phyloP scores from a whole-genome alignment of 768 basidiomycete species.

The Mycena sanguinolenta region DNA sequence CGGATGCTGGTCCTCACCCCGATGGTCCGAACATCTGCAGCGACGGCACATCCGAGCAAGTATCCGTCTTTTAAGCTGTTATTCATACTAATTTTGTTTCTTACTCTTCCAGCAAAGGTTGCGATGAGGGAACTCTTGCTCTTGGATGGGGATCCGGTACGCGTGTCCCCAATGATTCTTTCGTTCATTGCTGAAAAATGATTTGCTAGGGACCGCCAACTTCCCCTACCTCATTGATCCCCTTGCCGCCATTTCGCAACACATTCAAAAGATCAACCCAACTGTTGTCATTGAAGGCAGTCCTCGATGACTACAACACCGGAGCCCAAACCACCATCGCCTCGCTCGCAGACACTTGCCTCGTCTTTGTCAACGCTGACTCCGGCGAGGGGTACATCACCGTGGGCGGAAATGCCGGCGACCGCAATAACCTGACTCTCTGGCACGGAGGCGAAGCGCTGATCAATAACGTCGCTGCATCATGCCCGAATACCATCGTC shows the following conservation, averaged over 20 bases:
- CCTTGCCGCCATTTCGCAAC: conserved; percentile 36
- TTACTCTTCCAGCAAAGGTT: conserved; percentile 40
- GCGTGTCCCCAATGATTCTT: neutral
- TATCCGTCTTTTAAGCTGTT: conserved; percentile 37
- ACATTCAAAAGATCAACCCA: conserved; percentile 45
- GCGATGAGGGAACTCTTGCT: conserved; percentile 56
- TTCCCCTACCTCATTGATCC: conserved; percentile 49
- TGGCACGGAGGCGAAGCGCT: conserved; percentile 58
- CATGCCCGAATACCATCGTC: conserved; percentile 73
- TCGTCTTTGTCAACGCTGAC: conserved; percentile 50
- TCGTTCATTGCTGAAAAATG: neutral
- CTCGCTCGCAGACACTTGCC: conserved; percentile 43
- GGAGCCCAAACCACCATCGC: conserved; percentile 41
- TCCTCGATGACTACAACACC: conserved; percentile 48
- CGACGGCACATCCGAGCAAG: no score
- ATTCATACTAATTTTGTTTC: neutral
- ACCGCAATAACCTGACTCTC: conserved; percentile 54
- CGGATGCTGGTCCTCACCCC: conserved; percentile 52
- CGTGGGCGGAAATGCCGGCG: conserved; percentile 47
- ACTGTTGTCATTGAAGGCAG: conserved; percentile 35
- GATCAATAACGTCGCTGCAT: conserved; percentile 58
- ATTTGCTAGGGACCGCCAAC: conserved; percentile 50
- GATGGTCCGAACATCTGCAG: conserved; percentile 48
- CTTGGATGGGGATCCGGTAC: conserved; percentile 48
- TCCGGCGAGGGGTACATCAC: conserved; percentile 61